Evolutionary conservation across 306 rosid species (phyloP), one percentile per base, ranked within the genome.

Genomic region (Dryas alaskensis): DNA sequence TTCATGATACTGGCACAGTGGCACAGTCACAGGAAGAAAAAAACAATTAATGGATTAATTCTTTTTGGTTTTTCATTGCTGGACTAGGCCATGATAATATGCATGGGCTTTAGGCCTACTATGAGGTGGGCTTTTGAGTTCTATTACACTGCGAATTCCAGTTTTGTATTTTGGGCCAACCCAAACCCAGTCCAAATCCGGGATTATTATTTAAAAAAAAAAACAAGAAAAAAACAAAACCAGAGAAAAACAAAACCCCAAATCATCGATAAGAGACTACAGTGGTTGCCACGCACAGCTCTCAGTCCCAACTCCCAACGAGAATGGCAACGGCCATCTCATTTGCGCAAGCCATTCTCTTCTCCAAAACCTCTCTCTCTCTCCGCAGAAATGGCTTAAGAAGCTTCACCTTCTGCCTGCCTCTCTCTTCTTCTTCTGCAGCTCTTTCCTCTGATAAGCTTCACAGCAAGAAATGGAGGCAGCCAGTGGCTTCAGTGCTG

Each of bases 401-500:
- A 76, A 82, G 74, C 76, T 79, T 88, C 43, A 53, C 81, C 17
- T 76, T 76, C 45, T 82, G 64, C 65, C 13, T 71, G 0, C 85
- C 93, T n/a, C 86, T 88, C 82, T 88, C 87, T 66, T 77, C 87
- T 16, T 72, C 79, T 27, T 44, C 79, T 10, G n/a, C 87, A 44
- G 74, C 73, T 58, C 58, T 75, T 47, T 69, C 86, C 4, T 25
- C 81, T 69, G 76, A 55, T 50, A 81, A 69, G 48, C 66, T 79
- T 78, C 82, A 80, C 49, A 69, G 59, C 58, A 88, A 89, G 79
- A 92, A 94, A 81, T 94, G 92, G 95, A 82, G 79, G 43, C 96
- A 79, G 62, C 87, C 92, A 0, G 88, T 89, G 69, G 76, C 81
- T 19, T 88, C 96, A 7, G 85, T 60, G 16, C 72, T 86, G 68